These are phyloP conservation scores for Cruciata laevipes DNA, from an alignment of 257 asterid genomes.

Conservation along the genomic window DNA sequence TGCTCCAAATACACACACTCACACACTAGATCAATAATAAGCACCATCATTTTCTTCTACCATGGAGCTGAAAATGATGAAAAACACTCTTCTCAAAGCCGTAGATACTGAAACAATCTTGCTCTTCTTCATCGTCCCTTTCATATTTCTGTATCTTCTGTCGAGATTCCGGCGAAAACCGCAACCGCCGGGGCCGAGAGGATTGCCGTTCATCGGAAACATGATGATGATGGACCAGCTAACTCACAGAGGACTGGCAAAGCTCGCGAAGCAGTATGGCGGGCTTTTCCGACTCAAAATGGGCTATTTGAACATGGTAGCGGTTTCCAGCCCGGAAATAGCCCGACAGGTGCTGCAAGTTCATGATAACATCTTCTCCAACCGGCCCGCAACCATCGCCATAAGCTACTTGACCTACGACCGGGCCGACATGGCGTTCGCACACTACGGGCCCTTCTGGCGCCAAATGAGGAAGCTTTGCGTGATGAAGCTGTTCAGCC, in stretches of 20 bases:
- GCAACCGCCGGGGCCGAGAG: constrained; percentile 79
- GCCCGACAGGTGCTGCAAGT: constrained; percentile 78
- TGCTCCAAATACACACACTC: background rate
- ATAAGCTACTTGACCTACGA: constrained; percentile 68
- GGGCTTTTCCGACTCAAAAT: constrained; percentile 67
- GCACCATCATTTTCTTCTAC: background rate
- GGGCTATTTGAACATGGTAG: constrained; percentile 61
- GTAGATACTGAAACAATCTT: constrained; percentile 19
- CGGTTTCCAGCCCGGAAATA: constrained; percentile 62
- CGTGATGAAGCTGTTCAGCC: constrained; percentile 82
- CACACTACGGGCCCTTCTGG: constrained; percentile 93
- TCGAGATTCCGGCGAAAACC: constrained; percentile 35
- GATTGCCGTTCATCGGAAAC: constrained; percentile 80
- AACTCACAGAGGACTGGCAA: constrained; percentile 71
- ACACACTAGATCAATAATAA: background rate
- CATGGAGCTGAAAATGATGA: constrained; percentile 6
- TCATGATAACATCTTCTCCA: constrained; percentile 81
- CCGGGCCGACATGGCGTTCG: constrained; percentile 93
- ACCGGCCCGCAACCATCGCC: constrained; percentile 76
- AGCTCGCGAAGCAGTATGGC: constrained; percentile 59
- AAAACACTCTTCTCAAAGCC: constrained; percentile 9
- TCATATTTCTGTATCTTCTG: constrained; percentile 17
- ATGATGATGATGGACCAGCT: constrained; percentile 56
- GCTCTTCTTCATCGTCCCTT: constrained; percentile 25
- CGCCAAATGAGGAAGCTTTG: constrained; percentile 90